A percentile compares a stretch with the other conserved stretches of the same genome.
Evolutionary conservation across 164 flowering plant species (phyloP).

Genomic region (Liquidambar formosana): DNA sequence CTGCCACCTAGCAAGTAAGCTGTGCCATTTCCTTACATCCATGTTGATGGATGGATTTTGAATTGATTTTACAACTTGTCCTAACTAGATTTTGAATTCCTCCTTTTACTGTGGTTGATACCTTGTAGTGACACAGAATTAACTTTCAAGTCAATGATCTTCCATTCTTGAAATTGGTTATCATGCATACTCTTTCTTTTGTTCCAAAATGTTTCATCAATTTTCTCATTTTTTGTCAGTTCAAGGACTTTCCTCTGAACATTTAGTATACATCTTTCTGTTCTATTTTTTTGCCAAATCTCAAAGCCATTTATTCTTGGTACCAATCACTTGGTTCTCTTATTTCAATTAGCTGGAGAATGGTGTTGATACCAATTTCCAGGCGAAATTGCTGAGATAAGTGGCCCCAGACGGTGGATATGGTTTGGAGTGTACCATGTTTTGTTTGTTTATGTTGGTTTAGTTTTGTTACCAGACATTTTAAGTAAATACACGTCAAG

Average conservation of each 20-base stretch:
- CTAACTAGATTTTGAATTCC: too few species aligned
- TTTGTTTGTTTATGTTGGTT: not conserved
- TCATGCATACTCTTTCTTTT: not conserved
- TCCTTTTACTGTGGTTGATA: too few species aligned
- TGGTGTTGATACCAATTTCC: not conserved
- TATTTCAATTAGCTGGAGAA: not conserved
- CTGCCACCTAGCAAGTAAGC: slow-evolving; percentile 94
- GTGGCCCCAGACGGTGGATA: not conserved
- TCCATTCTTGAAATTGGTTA: too few species aligned
- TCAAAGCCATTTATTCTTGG: not conserved
- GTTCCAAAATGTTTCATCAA: not conserved
- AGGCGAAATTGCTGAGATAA: too few species aligned
- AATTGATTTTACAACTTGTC: too few species aligned
- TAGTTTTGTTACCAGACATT: not conserved
- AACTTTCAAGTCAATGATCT: too few species aligned
- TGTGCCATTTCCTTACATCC: not conserved
- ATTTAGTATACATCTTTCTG: not conserved
- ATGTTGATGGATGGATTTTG: too few species aligned
- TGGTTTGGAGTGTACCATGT: not conserved
- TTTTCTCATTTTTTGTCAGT: not conserved
- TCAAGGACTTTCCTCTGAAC: not conserved
- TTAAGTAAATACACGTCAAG: not conserved
- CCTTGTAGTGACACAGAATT: too few species aligned
- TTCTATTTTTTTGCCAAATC: not conserved
- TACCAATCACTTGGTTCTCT: not conserved